Percentiles rank a stretch among this genome's conserved stretches.
Conservation (phyloP, 2,329 filamentous ascomycete genomes). For the Fusarium circinatum region DNA sequence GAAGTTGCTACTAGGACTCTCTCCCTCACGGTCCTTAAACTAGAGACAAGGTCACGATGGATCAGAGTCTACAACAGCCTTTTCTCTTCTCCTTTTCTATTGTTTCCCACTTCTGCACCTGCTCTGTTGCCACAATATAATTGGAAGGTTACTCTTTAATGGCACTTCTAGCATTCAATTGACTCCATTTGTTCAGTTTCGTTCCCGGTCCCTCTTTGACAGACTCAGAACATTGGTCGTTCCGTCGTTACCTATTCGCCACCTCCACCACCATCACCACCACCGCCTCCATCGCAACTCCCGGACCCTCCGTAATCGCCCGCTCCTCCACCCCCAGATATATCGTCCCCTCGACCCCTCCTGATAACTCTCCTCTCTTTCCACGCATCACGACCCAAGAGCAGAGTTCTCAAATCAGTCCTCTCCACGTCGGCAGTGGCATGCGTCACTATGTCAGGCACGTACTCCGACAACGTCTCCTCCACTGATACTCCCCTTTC, state of each 20-base stretch:
- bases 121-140: neutral
- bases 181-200: neutral
- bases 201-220: neutral
- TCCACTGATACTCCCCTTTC: neutral
- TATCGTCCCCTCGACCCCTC: neutral
- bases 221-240: accelerated
- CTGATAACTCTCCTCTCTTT: neutral
- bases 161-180: no score
- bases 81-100: neutral
- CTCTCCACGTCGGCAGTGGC: neutral
- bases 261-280: neutral
- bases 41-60: no score
- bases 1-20: no score
- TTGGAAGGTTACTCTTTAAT: no score
- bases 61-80: neutral
- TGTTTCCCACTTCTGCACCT: neutral
- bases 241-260: neutral
- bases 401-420: neutral
- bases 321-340: neutral
- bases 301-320: neutral
- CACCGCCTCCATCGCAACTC: neutral
- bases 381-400: neutral
- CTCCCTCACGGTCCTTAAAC: neutral
- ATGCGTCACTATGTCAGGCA: neutral
- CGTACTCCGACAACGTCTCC: neutral